These are phyloP conservation scores for Mayamaea pseudoterrestris DNA, from an alignment of 108 stramenopile genomes.

Conservation along the genomic window DNA sequence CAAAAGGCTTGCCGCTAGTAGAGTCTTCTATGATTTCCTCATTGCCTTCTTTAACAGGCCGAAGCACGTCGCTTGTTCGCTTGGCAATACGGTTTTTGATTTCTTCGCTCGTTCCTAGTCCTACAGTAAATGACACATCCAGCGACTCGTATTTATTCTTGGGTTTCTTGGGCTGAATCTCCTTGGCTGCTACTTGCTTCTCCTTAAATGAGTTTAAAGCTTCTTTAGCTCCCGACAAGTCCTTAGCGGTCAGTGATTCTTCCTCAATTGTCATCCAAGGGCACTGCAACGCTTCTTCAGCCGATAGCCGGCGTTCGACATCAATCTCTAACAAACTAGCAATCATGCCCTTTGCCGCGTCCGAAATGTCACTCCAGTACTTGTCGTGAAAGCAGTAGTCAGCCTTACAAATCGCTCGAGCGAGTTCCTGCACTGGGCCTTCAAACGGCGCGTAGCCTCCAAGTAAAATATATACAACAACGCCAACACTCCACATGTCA, in stretches of 20 bases:
- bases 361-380: slow-evolving; percentile 62
- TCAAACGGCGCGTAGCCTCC: slow-evolving; percentile 92
- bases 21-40: slow-evolving; percentile 9
- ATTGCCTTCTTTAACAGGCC: background rate
- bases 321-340: slow-evolving; percentile 40
- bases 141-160: slow-evolving; percentile 4
- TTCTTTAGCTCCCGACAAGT: slow-evolving; percentile 25
- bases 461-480: slow-evolving; percentile 86
- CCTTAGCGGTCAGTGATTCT: slow-evolving; percentile 23
- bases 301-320: slow-evolving; percentile 31
- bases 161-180: background rate
- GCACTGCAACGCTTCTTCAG: slow-evolving; percentile 24
- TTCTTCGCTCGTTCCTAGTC: slow-evolving; percentile 8
- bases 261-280: slow-evolving; percentile 46
- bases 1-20: slow-evolving; percentile 14
- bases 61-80: background rate
- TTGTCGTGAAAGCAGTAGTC: slow-evolving; percentile 59
- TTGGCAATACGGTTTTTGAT: background rate
- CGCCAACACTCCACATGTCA: slow-evolving; percentile 94
- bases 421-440: slow-evolving; percentile 44
- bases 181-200: background rate
- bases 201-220: slow-evolving; percentile 9
- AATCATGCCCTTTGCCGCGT: slow-evolving; percentile 76
- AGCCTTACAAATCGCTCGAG: slow-evolving; percentile 33
- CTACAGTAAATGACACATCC: slow-evolving; percentile 6